These are phyloP conservation scores for Citrullus amarus DNA, from an alignment of 306 rosid species.

Conservation along the genomic window DNA sequence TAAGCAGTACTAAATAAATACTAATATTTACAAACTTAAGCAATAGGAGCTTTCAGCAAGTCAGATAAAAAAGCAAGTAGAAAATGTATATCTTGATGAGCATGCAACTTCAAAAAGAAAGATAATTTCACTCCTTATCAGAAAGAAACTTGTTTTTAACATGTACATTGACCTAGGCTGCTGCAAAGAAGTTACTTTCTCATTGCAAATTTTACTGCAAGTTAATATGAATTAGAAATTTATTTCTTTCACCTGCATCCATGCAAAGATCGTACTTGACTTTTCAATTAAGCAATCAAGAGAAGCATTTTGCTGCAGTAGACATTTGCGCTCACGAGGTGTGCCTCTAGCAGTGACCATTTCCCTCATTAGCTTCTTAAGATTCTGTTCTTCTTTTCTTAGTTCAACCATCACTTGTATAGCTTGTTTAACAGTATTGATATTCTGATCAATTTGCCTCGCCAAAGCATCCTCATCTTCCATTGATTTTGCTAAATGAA, in stretches of 20 bases:
- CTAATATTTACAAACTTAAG: too few species aligned
- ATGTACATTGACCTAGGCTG: neutral
- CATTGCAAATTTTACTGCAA: neutral
- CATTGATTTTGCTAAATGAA: constrained; percentile 43
- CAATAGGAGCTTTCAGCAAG: too few species aligned
- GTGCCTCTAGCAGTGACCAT: constrained; percentile 47
- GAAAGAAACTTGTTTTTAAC: neutral
- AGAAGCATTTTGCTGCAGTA: constrained; percentile 34
- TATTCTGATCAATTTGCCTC: constrained; percentile 49
- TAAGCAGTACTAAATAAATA: too few species aligned
- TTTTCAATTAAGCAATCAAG: constrained; percentile 60
- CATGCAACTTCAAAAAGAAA: neutral
- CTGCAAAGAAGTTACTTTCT: neutral
- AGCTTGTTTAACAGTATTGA: constrained; percentile 36
- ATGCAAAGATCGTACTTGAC: constrained; percentile 40
- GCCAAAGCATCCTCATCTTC: constrained; percentile 76
- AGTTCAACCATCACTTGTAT: constrained; percentile 39
- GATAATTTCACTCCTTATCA: neutral
- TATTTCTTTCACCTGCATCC: constrained; percentile 49
- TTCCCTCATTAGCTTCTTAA: constrained; percentile 61
- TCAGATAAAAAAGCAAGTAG: neutral
- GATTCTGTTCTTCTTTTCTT: constrained; percentile 57
- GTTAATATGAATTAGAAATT: constrained; percentile 2
- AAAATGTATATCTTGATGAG: neutral
- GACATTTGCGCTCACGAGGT: constrained; percentile 42